phyloP scores from a whole-genome alignment of 2,329 filamentous ascomycete species.

The Arthrobotrys sphaeroides region DNA sequence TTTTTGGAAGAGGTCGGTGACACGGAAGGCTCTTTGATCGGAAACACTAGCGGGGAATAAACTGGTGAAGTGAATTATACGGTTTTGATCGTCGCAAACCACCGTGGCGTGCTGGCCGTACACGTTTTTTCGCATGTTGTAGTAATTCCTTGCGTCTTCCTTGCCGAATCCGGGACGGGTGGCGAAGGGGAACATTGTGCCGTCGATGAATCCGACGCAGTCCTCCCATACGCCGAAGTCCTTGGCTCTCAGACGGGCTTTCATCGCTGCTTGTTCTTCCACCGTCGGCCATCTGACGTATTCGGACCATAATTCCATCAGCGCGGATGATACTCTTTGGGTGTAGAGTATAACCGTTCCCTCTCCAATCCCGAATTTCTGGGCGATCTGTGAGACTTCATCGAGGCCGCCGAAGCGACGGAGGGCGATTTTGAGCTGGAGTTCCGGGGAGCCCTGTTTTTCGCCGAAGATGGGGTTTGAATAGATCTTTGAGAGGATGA shows the following conservation, averaged over 20 bases:
- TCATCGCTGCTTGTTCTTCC: conserved; percentile 1
- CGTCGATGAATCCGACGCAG: conserved; percentile 2
- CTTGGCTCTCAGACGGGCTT: not conserved
- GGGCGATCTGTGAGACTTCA: not conserved
- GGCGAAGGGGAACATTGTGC: conserved; percentile 12
- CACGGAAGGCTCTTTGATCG: conserved; percentile 2
- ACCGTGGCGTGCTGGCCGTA: conserved; percentile 14
- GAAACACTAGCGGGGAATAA: conserved; percentile 8
- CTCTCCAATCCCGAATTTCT: conserved; percentile 1
- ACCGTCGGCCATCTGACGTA: not conserved
- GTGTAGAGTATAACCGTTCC: not conserved
- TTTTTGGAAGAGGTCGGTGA: not conserved
- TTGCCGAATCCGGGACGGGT: conserved; percentile 6
- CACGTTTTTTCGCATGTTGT: conserved; percentile 3
- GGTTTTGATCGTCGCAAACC: not conserved
- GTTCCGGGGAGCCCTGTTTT: not conserved
- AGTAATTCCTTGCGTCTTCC: conserved; percentile 11
- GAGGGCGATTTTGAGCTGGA: not conserved
- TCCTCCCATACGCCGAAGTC: conserved; percentile 10
- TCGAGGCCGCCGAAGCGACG: not conserved
- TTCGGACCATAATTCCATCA: not conserved
- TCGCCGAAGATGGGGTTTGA: not conserved
- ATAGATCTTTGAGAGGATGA: not conserved
- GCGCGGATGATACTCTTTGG: not conserved
- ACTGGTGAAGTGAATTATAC: conserved; percentile 3